phyloP scores from a whole-genome alignment of 495 filamentous ascomycete species.

The Penicilliopsis zonata region DNA sequence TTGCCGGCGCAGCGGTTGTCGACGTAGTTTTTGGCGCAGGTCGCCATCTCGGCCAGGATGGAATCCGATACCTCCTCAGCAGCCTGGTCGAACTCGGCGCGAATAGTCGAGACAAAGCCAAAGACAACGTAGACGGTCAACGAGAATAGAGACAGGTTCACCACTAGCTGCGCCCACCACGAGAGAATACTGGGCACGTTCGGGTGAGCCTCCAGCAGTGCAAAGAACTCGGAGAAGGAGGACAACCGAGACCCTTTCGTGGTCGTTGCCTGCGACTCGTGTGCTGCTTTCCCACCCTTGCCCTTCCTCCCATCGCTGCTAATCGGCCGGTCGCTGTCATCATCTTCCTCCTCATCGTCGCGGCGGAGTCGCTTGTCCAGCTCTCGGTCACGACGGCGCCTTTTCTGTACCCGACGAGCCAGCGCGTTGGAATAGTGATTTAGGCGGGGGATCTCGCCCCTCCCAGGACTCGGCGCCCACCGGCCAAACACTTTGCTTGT shows the following conservation, averaged over 20 bases:
- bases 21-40: conserved; percentile 55
- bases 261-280: conserved; percentile 8
- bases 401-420: conserved; percentile 41
- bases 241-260: conserved; percentile 11
- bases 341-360: conserved; percentile 45
- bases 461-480: conserved; percentile 39
- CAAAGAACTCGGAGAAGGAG: conserved; percentile 46
- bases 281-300: conserved; percentile 7
- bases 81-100: conserved; percentile 61
- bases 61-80: conserved; percentile 48
- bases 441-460: conserved; percentile 43
- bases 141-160: conserved; percentile 63
- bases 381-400: conserved; percentile 34
- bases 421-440: conserved; percentile 40
- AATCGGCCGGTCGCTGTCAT: conserved; percentile 46
- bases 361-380: conserved; percentile 30
- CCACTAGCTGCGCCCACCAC: conserved; percentile 67
- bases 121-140: conserved; percentile 60
- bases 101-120: conserved; percentile 56
- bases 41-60: conserved; percentile 58
- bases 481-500: conserved; percentile 28
- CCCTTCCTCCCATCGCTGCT: conserved; percentile 32
- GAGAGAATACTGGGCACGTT: conserved; percentile 78
- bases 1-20: conserved; percentile 59
- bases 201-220: conserved; percentile 65